Percentiles rank a stretch among this genome's conserved stretches.
These are phyloP conservation scores for Pythium volutum DNA, from an alignment of 352 stramenopile genomes.

Conservation along the genomic window DNA sequence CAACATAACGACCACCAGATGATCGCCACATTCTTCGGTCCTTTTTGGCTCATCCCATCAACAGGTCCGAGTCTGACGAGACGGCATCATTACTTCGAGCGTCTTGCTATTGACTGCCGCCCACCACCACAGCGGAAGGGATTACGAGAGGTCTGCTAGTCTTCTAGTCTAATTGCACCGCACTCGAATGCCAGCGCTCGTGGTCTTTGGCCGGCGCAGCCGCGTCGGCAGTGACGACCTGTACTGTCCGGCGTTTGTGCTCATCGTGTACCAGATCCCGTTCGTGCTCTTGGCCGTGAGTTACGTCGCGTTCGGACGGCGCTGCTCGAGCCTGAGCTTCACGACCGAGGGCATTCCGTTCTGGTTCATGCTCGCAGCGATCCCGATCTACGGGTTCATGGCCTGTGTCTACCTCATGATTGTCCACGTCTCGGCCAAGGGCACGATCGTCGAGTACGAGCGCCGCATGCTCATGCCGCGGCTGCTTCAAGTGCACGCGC, in stretches of 20 bases:
- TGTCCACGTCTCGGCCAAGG: constrained; percentile 78
- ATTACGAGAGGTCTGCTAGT: no score
- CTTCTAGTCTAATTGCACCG: no score
- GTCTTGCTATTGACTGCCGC: not conserved
- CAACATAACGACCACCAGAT: constrained; percentile 21
- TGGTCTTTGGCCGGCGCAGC: constrained; percentile 78
- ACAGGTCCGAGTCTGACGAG: not conserved
- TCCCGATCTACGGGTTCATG: constrained; percentile 75
- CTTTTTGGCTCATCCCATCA: not conserved
- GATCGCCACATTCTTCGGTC: constrained; percentile 11
- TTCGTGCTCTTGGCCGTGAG: constrained; percentile 56
- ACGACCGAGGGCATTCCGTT: constrained; percentile 61
- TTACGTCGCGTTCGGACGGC: constrained; percentile 61
- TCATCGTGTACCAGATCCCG: constrained; percentile 76
- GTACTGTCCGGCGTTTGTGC: constrained; percentile 76
- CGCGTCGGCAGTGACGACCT: constrained; percentile 84
- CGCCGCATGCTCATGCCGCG: constrained; percentile 83
- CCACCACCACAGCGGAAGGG: not conserved
- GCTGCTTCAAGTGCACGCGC: constrained; percentile 70
- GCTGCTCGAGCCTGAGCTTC: constrained; percentile 63
- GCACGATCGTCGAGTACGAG: constrained; percentile 85
- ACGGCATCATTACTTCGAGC: not conserved
- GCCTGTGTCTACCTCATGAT: constrained; percentile 85
- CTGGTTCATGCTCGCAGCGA: constrained; percentile 70
- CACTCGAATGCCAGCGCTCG: constrained; percentile 70